Evolutionary conservation across 2,329 filamentous ascomycete species (phyloP).

Genomic region (Fusarium sterilihyphosum): DNA sequence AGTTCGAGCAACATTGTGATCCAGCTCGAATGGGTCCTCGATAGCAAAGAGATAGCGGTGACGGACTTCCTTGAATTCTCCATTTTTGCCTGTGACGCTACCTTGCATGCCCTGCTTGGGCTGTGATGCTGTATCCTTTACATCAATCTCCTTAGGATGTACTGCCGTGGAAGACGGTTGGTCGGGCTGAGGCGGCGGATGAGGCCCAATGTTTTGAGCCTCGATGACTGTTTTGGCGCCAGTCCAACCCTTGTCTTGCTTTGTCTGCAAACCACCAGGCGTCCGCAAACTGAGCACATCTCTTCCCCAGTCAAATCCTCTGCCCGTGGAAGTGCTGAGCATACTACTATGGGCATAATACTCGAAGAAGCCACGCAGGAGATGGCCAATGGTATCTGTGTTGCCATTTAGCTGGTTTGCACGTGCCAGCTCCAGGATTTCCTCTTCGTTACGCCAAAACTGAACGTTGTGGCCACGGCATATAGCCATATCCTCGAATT

Average conservation of each 20-base stretch:
- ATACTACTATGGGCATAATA: slow-evolving; percentile 76
- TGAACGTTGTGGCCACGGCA: slow-evolving; percentile 76
- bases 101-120: slow-evolving; percentile 20
- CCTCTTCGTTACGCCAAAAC: slow-evolving; percentile 80
- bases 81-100: slow-evolving; percentile 43
- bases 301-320: slow-evolving; percentile 81
- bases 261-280: slow-evolving; percentile 74
- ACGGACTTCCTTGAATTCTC: slow-evolving; percentile 73
- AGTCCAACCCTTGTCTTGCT: slow-evolving; percentile 85
- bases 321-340: slow-evolving; percentile 60
- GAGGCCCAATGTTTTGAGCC: slow-evolving; percentile 50
- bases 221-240: slow-evolving; percentile 78
- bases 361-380: slow-evolving; percentile 87
- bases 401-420: slow-evolving; percentile 73
- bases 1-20: slow-evolving; percentile 89
- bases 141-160: not conserved
- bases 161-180: slow-evolving; percentile 6
- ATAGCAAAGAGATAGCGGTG: slow-evolving; percentile 88
- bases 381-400: slow-evolving; percentile 71
- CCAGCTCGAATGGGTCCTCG: slow-evolving; percentile 89
- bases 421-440: slow-evolving; percentile 70
- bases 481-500: slow-evolving; percentile 39
- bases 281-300: slow-evolving; percentile 83
- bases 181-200: slow-evolving; percentile 29
- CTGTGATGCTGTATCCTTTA: slow-evolving; percentile 9